Evolutionary conservation across 2,329 filamentous ascomycete species (phyloP).

Genomic region (Sclerotinia minor): DNA sequence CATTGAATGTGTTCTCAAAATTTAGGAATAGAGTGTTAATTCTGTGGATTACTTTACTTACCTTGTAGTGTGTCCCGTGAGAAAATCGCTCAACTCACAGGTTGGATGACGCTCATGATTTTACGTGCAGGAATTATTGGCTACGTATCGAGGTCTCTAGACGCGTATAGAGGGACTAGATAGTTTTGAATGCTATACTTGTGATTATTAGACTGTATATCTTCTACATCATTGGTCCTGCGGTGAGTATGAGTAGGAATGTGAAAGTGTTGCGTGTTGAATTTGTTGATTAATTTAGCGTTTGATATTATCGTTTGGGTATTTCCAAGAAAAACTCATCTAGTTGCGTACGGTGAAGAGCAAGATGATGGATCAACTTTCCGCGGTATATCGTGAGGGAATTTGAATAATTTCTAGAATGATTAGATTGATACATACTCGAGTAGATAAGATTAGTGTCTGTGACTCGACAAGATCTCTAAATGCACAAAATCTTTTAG

Average conservation of each 20-base stretch:
- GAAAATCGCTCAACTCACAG: rapidly evolving
- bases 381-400: no score
- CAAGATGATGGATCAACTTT: not conserved
- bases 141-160: not conserved
- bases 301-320: not conserved
- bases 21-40: not conserved
- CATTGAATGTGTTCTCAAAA: not conserved
- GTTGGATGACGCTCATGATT: not conserved
- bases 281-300: not conserved
- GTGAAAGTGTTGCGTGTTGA: not conserved
- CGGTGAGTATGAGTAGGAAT: no score
- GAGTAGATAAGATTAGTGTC: not conserved
- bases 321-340: not conserved
- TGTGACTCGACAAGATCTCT: not conserved
- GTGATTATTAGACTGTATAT: no score
- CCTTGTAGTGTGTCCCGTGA: no score
- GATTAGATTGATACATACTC: not conserved
- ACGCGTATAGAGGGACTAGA: no score
- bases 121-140: not conserved
- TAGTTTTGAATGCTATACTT: rapidly evolving
- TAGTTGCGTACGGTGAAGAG: not conserved
- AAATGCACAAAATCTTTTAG: not conserved
- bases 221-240: not conserved
- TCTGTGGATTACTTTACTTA: not conserved
- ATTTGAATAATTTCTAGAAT: not conserved